Conservation (phyloP, 345 rosid genomes). For the Citrus trifoliata region DNA sequence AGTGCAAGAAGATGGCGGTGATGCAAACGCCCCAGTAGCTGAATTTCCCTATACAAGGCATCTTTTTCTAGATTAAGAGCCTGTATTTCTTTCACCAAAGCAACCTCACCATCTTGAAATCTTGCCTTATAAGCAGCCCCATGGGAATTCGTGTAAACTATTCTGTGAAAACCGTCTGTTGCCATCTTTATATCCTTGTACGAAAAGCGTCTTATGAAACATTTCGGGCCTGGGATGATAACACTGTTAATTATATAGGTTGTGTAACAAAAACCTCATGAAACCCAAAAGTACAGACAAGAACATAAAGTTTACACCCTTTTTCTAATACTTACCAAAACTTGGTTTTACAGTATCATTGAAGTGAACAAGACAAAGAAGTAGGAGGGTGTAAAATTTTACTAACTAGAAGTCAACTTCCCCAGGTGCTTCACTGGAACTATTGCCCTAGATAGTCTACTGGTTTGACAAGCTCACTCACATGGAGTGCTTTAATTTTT, state of each 20-base stretch:
- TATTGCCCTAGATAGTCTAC: neutral
- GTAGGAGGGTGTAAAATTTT: neutral
- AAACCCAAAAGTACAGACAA: neutral
- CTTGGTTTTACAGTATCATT: neutral
- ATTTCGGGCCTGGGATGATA: conserved; percentile 46
- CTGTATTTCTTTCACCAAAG: conserved; percentile 70
- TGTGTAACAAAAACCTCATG: neutral
- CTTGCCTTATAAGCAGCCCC: conserved; percentile 76
- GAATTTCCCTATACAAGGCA: conserved; percentile 63
- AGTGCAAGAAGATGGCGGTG: conserved; percentile 95
- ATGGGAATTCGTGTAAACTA: conserved; percentile 53
- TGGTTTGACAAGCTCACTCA: neutral
- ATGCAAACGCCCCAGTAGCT: conserved; percentile 70
- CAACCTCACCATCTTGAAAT: conserved; percentile 60
- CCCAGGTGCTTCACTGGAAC: neutral
- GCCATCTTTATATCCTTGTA: conserved; percentile 77
- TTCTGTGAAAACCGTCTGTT: conserved; percentile 65
- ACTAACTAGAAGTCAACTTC: neutral
- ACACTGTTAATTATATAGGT: neutral
- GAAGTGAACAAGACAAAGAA: neutral
- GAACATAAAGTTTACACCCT: neutral
- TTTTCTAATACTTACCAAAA: neutral
- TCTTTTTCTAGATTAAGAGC: conserved; percentile 46
- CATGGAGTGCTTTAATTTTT: neutral
- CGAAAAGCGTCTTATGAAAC: conserved; percentile 50